Base-by-base conservation (phyloP, 2,329 filamentous ascomycete species). In the Calonectria multiphialidica region DNA sequence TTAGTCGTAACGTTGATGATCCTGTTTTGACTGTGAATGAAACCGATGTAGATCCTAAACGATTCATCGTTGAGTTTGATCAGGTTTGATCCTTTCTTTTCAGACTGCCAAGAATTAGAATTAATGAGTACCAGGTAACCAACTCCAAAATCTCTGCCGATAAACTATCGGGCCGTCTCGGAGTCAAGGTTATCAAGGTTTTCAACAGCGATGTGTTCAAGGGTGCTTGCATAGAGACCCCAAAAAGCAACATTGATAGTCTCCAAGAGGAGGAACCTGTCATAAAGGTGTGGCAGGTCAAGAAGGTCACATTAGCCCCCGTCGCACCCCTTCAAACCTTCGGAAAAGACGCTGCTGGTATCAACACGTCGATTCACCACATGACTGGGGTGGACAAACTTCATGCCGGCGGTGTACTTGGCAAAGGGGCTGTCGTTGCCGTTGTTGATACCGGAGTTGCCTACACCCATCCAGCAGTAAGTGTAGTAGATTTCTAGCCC, bases 371-470 rank as follows among this genome's bases (percentile, higher is more conserved):
- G 13, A 66, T 66, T 42, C 63, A 66, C 35, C 63, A 66, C 23
- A 66, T 66, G 63, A 66, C 63, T 10, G 63, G 63, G 21, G 63
- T 66, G 2, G 63, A 66, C 35, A 55, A 66, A 37, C 35, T 66
- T 25, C 63, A 66, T 28, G 63, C 47, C 18, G 23, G 40, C 3
- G 63, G 63, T 13, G 23, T 49, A 25, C 23, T 49, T 8, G 45
- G 45, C 2, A 49, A 49, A 25, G 45, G 45, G 2, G 45, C 45
- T 16, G 45, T 49, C 9, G 45, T 49, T 49, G 45, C 45, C 45
- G 21, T 49, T 49, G 45, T 49, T 49, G 45, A 49, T 21, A 49
- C 45, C 10, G 45, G 45, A 49, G 45, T 49, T 49, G 45, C 21
- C 45, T 49, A 49, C 28, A 49, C 45, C 9, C 45, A 49, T 49